A percentile compares a stretch with the other conserved stretches of the same genome.
phyloP scores from a whole-genome alignment of 345 rosid species.

The Barbarea vulgaris region DNA sequence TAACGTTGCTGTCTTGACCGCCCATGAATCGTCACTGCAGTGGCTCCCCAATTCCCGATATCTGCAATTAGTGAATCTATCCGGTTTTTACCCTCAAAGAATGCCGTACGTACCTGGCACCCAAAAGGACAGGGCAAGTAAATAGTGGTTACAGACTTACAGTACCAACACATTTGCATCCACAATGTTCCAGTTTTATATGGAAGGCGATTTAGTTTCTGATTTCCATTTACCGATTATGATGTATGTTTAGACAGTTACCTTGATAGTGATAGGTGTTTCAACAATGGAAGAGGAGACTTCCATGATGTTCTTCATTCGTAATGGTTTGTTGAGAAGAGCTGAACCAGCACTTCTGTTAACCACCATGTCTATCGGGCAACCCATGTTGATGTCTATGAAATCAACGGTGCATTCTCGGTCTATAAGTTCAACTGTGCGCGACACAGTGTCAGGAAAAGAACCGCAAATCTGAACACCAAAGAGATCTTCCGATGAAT shows the following conservation, averaged over 20 bases:
- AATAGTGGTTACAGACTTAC: background rate
- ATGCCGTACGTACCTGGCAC: constrained; percentile 83
- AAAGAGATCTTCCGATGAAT: constrained; percentile 87
- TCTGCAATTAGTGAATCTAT: constrained; percentile 76
- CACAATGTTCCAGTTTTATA: constrained; percentile 6
- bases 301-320: constrained; percentile 75
- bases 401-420: constrained; percentile 80
- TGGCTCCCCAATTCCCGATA: constrained; percentile 82
- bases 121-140: constrained; percentile 12
- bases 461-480: constrained; percentile 97
- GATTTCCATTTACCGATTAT: background rate
- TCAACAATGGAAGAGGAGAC: constrained; percentile 75
- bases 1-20: constrained; percentile 94
- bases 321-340: constrained; percentile 77
- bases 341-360: constrained; percentile 95
- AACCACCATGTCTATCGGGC: constrained; percentile 91
- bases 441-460: constrained; percentile 71
- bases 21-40: constrained; percentile 89
- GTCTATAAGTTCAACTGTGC: constrained; percentile 79
- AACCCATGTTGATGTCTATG: constrained; percentile 97
- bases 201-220: background rate
- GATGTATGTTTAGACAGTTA: constrained; percentile 32
- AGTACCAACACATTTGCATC: background rate
- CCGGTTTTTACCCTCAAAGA: constrained; percentile 78
- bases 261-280: constrained; percentile 89